These are phyloP conservation scores for Arctium minus DNA, from an alignment of 129 eudicot genomes.

Conservation along the genomic window DNA sequence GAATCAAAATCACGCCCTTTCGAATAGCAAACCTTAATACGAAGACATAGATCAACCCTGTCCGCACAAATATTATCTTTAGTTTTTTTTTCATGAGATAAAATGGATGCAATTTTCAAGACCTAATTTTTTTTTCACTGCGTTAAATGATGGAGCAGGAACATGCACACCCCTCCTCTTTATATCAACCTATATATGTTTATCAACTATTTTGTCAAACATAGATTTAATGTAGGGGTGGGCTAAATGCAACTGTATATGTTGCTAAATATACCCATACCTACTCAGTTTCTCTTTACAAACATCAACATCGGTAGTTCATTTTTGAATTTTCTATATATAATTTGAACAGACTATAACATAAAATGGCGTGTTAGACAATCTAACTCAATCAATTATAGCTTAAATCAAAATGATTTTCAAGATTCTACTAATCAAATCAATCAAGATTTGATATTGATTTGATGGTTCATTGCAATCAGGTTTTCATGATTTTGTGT, in stretches of 20 bases:
- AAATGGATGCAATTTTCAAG: not conserved
- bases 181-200: not conserved
- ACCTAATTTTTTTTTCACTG: too few relatives aligned
- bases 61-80: not conserved
- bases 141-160: not conserved
- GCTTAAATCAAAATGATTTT: not conserved
- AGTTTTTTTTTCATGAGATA: not conserved
- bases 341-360: too few relatives aligned
- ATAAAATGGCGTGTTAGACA: too few relatives aligned
- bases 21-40: too few relatives aligned
- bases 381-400: not conserved
- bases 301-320: too few relatives aligned
- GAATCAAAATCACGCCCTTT: too few relatives aligned
- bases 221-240: too few relatives aligned
- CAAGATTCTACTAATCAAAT: not conserved
- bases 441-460: constrained; percentile 10
- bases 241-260: too few relatives aligned
- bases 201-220: too few relatives aligned
- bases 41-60: not conserved
- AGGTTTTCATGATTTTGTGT: not conserved
- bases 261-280: too few relatives aligned
- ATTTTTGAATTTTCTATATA: too few relatives aligned
- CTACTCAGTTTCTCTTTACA: too few relatives aligned
- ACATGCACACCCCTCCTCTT: not conserved
- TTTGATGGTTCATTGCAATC: constrained; percentile 1